A percentile compares a stretch with the other conserved stretches of the same genome.
Conservation (phyloP, 495 filamentous ascomycete species). For the Bacidia rubella region DNA sequence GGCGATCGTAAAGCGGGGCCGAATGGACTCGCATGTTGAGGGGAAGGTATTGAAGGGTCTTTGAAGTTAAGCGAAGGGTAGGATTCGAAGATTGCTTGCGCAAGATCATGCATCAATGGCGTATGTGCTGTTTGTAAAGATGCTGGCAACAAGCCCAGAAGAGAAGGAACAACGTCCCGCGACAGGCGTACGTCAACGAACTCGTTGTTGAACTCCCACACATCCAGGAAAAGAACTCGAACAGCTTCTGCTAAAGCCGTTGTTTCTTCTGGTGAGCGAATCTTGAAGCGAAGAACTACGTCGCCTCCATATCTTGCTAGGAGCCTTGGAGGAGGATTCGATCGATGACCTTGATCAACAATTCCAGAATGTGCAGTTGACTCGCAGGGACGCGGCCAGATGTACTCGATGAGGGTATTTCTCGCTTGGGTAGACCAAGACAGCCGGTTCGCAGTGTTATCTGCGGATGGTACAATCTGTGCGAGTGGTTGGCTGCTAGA, state of each 20-base stretch:
- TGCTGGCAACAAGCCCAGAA: conserved; percentile 67
- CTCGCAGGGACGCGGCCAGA: conserved; percentile 31
- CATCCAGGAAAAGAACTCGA: conserved; percentile 66
- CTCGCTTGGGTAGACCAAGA: conserved; percentile 39
- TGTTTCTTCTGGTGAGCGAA: conserved; percentile 57
- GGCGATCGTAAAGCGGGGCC: conserved; percentile 24
- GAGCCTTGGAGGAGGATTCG: conserved; percentile 32
- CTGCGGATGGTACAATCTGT: too few species aligned
- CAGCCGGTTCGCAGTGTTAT: neutral
- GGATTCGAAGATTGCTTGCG: conserved; percentile 60
- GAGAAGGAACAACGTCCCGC: conserved; percentile 63
- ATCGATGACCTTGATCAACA: conserved; percentile 3
- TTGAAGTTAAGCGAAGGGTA: conserved; percentile 40
- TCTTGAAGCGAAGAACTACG: conserved; percentile 77
- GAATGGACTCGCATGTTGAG: conserved; percentile 24
- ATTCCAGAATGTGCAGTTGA: conserved; percentile 8
- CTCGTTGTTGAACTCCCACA: conserved; percentile 73
- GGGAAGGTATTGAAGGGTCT: conserved; percentile 16
- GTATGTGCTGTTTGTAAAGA: conserved; percentile 62
- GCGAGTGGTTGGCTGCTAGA: too few species aligned
- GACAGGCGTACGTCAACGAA: conserved; percentile 81
- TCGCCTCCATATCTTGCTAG: conserved; percentile 61
- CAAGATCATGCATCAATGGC: conserved; percentile 68
- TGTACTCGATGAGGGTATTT: conserved; percentile 47
- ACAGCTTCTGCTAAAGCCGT: conserved; percentile 58